These are phyloP conservation scores for Ganoderma lingzhi DNA, from an alignment of 1,284 basidiomycete species.

Conservation along the genomic window DNA sequence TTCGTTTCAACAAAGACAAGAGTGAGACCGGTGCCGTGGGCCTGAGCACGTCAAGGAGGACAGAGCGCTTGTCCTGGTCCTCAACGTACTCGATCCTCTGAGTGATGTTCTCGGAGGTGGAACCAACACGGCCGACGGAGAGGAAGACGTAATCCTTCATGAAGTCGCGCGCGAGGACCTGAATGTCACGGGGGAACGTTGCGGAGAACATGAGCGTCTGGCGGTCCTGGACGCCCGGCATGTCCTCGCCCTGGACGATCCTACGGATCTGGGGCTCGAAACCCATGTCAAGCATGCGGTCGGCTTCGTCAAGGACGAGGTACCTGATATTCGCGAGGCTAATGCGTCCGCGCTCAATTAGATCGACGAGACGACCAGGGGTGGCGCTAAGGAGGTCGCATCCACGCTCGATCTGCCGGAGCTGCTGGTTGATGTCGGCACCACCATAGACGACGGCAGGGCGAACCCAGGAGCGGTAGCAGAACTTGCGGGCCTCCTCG, in stretches of 20 bases:
- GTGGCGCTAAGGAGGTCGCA: conserved; percentile 98
- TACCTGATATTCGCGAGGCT: conserved; percentile 97
- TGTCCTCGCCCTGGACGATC: conserved; percentile 98
- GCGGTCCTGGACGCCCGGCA: conserved; percentile 92
- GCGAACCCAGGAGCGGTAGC: conserved; percentile 99
- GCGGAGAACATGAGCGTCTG: conserved; percentile 99
- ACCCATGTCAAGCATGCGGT: conserved; percentile 99
- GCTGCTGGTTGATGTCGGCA: conserved; percentile 96
- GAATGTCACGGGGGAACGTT: conserved; percentile 99
- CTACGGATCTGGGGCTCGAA: conserved; percentile 99
- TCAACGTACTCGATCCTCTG: conserved; percentile 99
- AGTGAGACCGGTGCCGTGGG: conserved; percentile 79
- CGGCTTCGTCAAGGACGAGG: conserved; percentile 98
- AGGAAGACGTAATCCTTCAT: conserved; percentile 98
- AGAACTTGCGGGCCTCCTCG: conserved; percentile 99
- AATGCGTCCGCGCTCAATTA: conserved; percentile 98
- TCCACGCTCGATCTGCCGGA: conserved; percentile 94
- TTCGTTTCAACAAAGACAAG: conserved; percentile 99
- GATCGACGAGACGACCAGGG: conserved; percentile 98
- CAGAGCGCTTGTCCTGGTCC: conserved; percentile 96
- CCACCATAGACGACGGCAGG: conserved; percentile 99
- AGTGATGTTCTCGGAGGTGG: conserved; percentile 99
- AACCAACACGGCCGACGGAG: conserved; percentile 97
- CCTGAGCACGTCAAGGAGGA: conserved; percentile 94
- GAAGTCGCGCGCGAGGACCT: conserved; percentile 96